Evolutionary conservation across 2,329 filamentous ascomycete genomes (phyloP).

Genomic region (Cladosporium velox): DNA sequence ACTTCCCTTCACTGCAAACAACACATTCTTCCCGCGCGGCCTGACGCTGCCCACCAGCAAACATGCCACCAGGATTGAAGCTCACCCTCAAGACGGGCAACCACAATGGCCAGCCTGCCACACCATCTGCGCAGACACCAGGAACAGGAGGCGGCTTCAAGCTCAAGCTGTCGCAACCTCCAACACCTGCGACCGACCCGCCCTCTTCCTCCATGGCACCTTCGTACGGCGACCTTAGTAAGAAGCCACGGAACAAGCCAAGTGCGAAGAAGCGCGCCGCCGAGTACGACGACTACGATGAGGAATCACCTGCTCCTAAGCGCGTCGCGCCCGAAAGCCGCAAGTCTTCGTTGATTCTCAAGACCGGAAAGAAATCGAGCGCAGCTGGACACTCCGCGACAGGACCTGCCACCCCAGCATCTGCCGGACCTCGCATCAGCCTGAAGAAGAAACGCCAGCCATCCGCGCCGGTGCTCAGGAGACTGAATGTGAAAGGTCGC

Average conservation of each 20-base stretch:
- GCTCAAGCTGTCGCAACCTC: slow-evolving; percentile 32
- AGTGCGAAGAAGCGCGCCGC: slow-evolving; percentile 38
- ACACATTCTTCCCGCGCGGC: slow-evolving; percentile 8
- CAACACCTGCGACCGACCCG: slow-evolving; percentile 32
- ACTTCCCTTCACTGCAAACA: not conserved
- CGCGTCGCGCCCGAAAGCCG: slow-evolving; percentile 32
- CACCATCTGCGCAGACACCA: slow-evolving; percentile 33
- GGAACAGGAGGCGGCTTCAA: slow-evolving; percentile 31
- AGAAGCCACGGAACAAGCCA: slow-evolving; percentile 46
- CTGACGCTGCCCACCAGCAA: slow-evolving; percentile 12
- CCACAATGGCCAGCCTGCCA: slow-evolving; percentile 21
- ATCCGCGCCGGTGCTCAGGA: slow-evolving; percentile 23
- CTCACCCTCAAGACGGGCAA: slow-evolving; percentile 27
- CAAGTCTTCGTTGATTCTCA: slow-evolving; percentile 39
- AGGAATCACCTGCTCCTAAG: slow-evolving; percentile 37
- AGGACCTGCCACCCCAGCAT: slow-evolving; percentile 13
- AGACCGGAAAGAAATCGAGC: slow-evolving; percentile 33
- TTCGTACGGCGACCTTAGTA: slow-evolving; percentile 27
- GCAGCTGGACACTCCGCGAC: not conserved
- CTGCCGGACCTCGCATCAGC: slow-evolving; percentile 18
- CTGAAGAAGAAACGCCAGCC: slow-evolving; percentile 22
- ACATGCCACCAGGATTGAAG: slow-evolving; percentile 22
- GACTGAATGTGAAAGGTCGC: slow-evolving; percentile 50
- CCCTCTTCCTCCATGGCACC: slow-evolving; percentile 33
- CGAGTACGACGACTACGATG: slow-evolving; percentile 36